phyloP scores from a whole-genome alignment of 371 early-diverging fungal species.

The Blastocladiella emersonii region DNA sequence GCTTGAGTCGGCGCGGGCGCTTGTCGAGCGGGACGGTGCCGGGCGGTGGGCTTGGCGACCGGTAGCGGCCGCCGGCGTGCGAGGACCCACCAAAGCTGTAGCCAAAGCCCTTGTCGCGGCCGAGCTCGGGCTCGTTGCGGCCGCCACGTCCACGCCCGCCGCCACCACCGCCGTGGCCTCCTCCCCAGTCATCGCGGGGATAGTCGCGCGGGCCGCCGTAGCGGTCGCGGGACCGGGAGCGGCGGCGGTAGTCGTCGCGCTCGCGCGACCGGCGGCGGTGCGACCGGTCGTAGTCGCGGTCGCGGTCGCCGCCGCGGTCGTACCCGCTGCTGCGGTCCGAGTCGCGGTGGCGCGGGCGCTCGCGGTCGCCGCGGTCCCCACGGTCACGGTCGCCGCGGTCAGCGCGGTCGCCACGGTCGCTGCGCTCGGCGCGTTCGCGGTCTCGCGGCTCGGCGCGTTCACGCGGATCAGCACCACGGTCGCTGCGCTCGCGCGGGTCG shows the following conservation, averaged over 20 bases:
- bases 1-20: constrained; percentile 58
- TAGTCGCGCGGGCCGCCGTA: constrained; percentile 12
- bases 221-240: constrained; percentile 14
- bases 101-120: constrained; percentile 7
- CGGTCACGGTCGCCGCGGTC: constrained; percentile 30
- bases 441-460: background rate
- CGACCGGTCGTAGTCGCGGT: constrained; percentile 7
- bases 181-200: constrained; percentile 12
- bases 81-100: constrained; percentile 10
- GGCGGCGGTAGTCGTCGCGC: constrained; percentile 6
- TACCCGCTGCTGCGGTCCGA: constrained; percentile 14
- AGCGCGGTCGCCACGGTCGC: constrained; percentile 13
- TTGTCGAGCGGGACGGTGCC: constrained; percentile 59
- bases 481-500: no score
- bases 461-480: background rate
- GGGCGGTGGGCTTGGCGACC: constrained; percentile 9
- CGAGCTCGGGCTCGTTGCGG: constrained; percentile 6
- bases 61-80: constrained; percentile 8
- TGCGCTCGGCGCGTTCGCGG: no score
- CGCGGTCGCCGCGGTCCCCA: constrained; percentile 23
- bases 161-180: constrained; percentile 14
- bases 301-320: constrained; percentile 9
- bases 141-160: constrained; percentile 8
- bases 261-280: constrained; percentile 7
- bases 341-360: constrained; percentile 24